Conservation (phyloP, 257 asterid species). For the Nicotiana benthamiana region DNA sequence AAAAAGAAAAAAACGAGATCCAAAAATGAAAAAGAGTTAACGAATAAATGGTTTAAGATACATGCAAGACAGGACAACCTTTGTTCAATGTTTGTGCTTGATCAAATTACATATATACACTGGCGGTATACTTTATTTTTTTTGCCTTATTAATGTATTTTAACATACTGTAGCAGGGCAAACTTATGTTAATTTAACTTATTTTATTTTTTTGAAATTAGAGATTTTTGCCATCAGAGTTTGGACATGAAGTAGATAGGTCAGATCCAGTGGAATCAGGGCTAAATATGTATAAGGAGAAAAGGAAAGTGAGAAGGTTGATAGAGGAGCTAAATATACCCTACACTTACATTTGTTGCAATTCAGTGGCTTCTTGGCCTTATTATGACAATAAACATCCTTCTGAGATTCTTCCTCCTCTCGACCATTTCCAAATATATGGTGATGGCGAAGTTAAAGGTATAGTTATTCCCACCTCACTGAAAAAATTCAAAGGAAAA, state of each 20-base stretch:
- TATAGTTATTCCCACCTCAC: background rate
- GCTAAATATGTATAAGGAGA: constrained; percentile 25
- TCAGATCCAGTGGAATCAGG: constrained; percentile 35
- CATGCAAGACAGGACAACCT: background rate
- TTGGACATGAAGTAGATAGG: constrained; percentile 35
- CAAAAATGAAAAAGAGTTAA: no score
- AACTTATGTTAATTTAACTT: background rate
- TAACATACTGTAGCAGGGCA: background rate
- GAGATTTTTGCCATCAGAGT: constrained; percentile 36
- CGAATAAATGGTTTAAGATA: no score
- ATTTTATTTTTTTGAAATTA: background rate
- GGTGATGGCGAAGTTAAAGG: constrained; percentile 36
- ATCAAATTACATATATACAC: background rate
- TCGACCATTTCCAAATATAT: constrained; percentile 28
- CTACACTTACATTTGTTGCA: constrained; percentile 30
- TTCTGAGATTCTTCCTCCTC: constrained; percentile 24
- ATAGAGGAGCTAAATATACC: constrained; percentile 22
- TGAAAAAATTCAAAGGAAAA: background rate
- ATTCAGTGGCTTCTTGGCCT: constrained; percentile 36
- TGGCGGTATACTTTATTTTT: no score
- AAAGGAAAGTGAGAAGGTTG: constrained; percentile 22
- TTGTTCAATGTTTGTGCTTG: background rate
- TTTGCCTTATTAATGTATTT: background rate
- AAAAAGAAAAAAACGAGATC: no score
- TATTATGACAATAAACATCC: constrained; percentile 30